Evolutionary conservation across 352 stramenopile genomes (phyloP), one percentile per base, ranked within the genome.

Genomic region (Nothophytophthora sp.): DNA sequence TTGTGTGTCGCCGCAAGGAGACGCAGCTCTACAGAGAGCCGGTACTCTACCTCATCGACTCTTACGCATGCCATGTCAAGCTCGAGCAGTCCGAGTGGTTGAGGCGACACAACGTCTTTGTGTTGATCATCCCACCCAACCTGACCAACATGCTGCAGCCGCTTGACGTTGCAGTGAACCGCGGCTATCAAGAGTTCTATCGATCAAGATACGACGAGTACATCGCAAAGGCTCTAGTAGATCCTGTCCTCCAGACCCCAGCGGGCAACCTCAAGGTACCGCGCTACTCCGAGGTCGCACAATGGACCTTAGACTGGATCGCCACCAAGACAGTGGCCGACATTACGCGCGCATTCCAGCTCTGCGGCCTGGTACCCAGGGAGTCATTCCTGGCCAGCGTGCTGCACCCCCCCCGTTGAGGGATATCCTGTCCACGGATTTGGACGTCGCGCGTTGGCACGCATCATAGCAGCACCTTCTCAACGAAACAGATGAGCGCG

Each of bases 1-100:
- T 55, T 5, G 15, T 55, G 4, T 47, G 22, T 18, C 5, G 19
- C 3, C 19, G 47, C 3, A 47, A 25, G 29, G 47, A 55, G 18
- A 55, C 47, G 1, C 47, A 48, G 37, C 29, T 55, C 8, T 48
- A 55, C 18, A 35, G 37, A 2, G 39, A 57, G 18, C 38, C 39
- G 1, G 50, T 57, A 18, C 22, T 57, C 2, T 50, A 50, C 32
- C 2, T 55, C 6, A 41, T 55, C 7, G 50, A 57, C 33, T 57
- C 50, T 2, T 57, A 57, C 24, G 30, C 18, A 8, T 45, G 29
- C 20, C 39, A 46, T 18, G 40, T 57, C 4, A 57, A 57, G 25
- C 24, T 57, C 13, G 19, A 15, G 20, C 27, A 46, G 1, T 41
- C 47, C 1, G 23, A 32, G 2, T 27, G 34, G 15, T 28, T 55